These are phyloP conservation scores for Trichoderma afroharzianum DNA, from an alignment of 2,329 filamentous ascomycete species.

Conservation along the genomic window DNA sequence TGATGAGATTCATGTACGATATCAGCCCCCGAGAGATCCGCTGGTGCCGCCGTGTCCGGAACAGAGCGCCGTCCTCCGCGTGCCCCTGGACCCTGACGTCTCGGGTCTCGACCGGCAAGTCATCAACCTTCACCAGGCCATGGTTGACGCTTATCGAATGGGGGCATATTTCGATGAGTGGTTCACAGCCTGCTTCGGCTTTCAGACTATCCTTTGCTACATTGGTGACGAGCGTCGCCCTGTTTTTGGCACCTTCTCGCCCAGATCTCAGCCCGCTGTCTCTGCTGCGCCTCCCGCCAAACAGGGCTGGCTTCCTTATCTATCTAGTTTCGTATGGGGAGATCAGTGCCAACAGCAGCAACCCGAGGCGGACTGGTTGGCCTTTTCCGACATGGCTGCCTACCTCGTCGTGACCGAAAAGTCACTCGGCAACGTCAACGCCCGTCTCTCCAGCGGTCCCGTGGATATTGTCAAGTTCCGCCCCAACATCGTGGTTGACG, in stretches of 20 bases:
- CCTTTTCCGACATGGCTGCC: constrained; percentile 72
- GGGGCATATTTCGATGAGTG: constrained; percentile 56
- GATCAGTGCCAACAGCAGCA: not conserved
- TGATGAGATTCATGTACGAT: constrained; percentile 41
- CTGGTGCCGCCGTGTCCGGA: constrained; percentile 37
- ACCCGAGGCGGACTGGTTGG: constrained; percentile 49
- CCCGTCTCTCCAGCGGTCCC: constrained; percentile 47
- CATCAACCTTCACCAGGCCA: constrained; percentile 58
- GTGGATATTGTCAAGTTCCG: constrained; percentile 68
- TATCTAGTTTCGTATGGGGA: constrained; percentile 32
- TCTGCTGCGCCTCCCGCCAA: constrained; percentile 13
- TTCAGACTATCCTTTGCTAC: constrained; percentile 58
- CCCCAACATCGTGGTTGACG: constrained; percentile 67
- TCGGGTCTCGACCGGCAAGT: constrained; percentile 44
- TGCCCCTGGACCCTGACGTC: constrained; percentile 55
- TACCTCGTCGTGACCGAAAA: constrained; percentile 68
- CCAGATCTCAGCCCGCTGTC: constrained; percentile 29
- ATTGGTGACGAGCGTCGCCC: constrained; percentile 58
- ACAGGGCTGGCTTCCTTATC: constrained; percentile 35
- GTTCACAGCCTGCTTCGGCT: constrained; percentile 66
- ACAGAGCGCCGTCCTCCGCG: constrained; percentile 41
- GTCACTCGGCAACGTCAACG: constrained; percentile 65
- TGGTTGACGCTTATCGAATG: constrained; percentile 60
- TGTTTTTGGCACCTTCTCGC: constrained; percentile 56
- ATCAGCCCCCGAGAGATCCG: constrained; percentile 37